Conservation (phyloP, 192 early-diverging fungal species). For the Linnemannia hyalina region DNA sequence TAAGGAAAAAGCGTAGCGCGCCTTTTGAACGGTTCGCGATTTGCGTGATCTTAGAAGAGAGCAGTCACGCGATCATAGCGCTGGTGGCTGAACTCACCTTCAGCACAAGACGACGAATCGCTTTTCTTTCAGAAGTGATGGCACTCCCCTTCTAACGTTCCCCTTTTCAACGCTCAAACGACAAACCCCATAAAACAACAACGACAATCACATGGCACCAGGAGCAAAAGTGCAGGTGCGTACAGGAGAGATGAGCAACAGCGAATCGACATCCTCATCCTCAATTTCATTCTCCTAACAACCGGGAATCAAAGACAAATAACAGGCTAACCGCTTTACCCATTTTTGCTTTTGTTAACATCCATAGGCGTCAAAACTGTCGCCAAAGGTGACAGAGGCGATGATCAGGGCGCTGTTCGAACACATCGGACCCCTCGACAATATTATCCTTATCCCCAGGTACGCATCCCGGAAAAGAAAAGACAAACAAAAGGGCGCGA, state of each 20-base stretch:
- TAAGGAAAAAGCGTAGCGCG: too few relatives aligned
- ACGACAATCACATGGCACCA: conserved; percentile 30
- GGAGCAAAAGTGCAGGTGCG: conserved; percentile 55
- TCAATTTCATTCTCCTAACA: too few relatives aligned
- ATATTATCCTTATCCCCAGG: conserved; percentile 54
- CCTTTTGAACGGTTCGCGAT: too few relatives aligned
- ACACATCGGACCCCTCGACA: conserved; percentile 40
- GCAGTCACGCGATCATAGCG: too few relatives aligned
- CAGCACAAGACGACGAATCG: background rate
- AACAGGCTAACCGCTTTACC: background rate
- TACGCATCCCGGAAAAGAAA: background rate
- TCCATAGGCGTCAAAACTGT: conserved; percentile 48
- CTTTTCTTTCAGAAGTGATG: background rate
- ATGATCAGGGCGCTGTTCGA: conserved; percentile 50
- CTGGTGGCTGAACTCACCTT: too few relatives aligned
- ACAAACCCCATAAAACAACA: background rate
- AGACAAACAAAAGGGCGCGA: too few relatives aligned
- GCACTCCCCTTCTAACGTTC: background rate
- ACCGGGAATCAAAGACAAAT: background rate
- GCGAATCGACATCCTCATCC: background rate
- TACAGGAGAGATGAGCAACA: background rate
- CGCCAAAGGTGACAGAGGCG: conserved; percentile 41
- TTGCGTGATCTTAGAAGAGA: too few relatives aligned
- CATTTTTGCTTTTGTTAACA: background rate
- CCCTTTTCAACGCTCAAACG: background rate